Base-by-base conservation (phyloP, 2,329 filamentous ascomycete genomes). In the Apiospora sp. region DNA sequence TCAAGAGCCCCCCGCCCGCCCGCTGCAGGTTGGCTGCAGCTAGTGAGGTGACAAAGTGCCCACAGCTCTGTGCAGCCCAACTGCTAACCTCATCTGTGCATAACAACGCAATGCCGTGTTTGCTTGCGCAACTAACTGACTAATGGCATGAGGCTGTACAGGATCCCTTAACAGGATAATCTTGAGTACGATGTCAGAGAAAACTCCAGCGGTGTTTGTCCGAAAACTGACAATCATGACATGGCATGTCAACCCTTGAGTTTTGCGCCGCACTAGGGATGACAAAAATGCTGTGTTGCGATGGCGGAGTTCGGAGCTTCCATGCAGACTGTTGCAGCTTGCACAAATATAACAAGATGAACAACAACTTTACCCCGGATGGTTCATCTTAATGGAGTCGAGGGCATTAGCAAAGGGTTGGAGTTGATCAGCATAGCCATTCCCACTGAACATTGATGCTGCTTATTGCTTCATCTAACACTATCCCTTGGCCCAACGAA, bases 291-390 rank as follows among this genome's bases (percentile, higher is more conserved):
- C 49, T 16, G 51, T 58, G 16, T 34, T 61, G 54, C 54, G 30
- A 22, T 34, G 54, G 10, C 54, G 54, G 54, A 34, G 16, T 61
- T 37, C 54, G 54, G 54, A 61, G 54, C 30, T 61, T 61, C 54
- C 7, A 61, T 16, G 51, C 16, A 14, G 34, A 37, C 30, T 22
- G 22, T n/a, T 30, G 27, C 27, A 12, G 22, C 24, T 58, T 58
- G 51, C 24, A 58, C 5, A 16, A 14, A 30, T 12, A 22, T 34
- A 61, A 61, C 54, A n/a, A 37, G 30, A 61, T 61, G 54, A 61
- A 22, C 30, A 7, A 22, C 24, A 34, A 3, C 8, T 34, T 3
- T 30, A 19, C 27, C 51, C 51, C 27, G 5, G 27, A 2, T 4
- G 14, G 27, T 30, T 16, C 24, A 34, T 16, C 27, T 27, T 34